Conservation (phyloP, 257 asterid species). For the Linderniella brevidens region DNA sequence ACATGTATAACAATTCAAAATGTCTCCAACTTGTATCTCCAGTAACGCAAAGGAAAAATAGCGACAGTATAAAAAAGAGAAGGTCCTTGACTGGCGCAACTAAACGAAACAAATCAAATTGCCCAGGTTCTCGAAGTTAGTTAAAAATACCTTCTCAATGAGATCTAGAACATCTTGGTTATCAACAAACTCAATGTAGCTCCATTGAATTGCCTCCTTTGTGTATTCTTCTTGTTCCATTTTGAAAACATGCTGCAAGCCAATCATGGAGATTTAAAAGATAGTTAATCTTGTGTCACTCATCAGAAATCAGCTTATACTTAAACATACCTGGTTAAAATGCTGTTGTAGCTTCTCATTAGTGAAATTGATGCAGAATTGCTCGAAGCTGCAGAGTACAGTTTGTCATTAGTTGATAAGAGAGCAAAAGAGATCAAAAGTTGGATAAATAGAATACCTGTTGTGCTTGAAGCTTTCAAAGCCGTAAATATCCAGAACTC, state of each 20-base stretch:
- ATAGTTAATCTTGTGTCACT: neutral
- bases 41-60: too few species aligned
- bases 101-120: slow-evolving; percentile 2
- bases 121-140: too few species aligned
- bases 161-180: slow-evolving; percentile 97
- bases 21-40: too few species aligned
- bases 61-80: too few species aligned
- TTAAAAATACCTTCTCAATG: slow-evolving; percentile 83
- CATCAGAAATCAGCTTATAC: neutral
- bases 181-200: slow-evolving; percentile 97
- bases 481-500: slow-evolving; percentile 94
- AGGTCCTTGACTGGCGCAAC: too few species aligned
- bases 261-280: slow-evolving; percentile 15
- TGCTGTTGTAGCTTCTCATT: slow-evolving; percentile 97
- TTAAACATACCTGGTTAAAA: slow-evolving; percentile 71
- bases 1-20: too few species aligned
- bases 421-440: slow-evolving; percentile 6
- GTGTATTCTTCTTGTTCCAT: slow-evolving; percentile 99
- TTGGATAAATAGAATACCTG: slow-evolving; percentile 27
- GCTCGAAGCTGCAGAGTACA: slow-evolving; percentile 70
- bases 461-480: slow-evolving; percentile 94
- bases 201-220: slow-evolving; percentile 86
- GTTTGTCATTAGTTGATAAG: slow-evolving; percentile 14
- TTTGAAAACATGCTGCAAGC: slow-evolving; percentile 91
- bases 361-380: slow-evolving; percentile 89